Evolutionary conservation across 768 basidiomycete genomes (phyloP), one percentile per base, ranked within the genome.

Genomic region (Phylloporus sp.): DNA sequence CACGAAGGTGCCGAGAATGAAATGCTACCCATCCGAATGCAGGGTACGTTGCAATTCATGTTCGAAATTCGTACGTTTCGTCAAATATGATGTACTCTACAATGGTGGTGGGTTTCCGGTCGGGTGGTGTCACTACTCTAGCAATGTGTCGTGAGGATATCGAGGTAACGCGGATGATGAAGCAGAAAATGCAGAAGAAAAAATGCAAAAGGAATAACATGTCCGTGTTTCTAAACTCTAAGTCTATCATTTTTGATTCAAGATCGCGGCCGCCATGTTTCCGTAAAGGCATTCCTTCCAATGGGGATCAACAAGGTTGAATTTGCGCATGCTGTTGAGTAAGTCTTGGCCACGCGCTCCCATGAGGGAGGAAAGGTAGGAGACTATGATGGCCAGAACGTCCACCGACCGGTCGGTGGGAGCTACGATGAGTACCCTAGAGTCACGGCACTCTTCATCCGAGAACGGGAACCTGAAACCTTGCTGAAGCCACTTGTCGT

Each of bases 371-470:
- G 68, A 59, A 26, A 71, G 59, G 55, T 68, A 70, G 50, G 55
- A 61, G 18, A 59, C 60, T 6, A 61, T 40, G 47, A 64, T 49
- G 11, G 63, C 45, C 55, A 72, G 59, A 35, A 62, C 63, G 52
- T 70, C 69, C n/a, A 63, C 60, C 38, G 67, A 59, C 15, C 59
- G 61, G 47, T 56, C 67, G 8, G 46, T 46, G 18, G 70, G 70
- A 9, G 60, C 58, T 20, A 61, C 51, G 27, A 70, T 36, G n/a
- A 71, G 63, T 22, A 70, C 24, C 39, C 62, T 58, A 28, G 64
- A 55, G 7, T 41, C 7, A 12, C 41, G n/a, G 20, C 31, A 42
- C 15, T 35, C 11, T 16, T 31, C 35, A 13, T 15, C 26, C 2
- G 41, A 20, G 11, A 31, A 49, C 10, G 46, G 32, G n/a, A 27